Evolutionary conservation across 2,329 filamentous ascomycete species (phyloP).

Genomic region (Cladosporium halotolerans): DNA sequence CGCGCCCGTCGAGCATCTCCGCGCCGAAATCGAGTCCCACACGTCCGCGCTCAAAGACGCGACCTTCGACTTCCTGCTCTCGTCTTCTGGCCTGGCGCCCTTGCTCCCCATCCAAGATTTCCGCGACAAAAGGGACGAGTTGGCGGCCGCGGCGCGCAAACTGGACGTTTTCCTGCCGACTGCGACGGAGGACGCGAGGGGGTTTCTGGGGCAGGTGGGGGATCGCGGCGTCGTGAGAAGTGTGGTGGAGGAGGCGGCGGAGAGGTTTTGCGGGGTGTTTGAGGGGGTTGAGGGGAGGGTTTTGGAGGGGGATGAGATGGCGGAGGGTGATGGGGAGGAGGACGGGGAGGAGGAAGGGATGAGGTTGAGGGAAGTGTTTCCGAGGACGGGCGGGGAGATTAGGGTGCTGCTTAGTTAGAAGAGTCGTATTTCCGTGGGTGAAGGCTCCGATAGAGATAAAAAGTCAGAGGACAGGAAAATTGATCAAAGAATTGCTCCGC

Average conservation of each 20-base stretch:
- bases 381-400: slow-evolving; percentile 59
- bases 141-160: slow-evolving; percentile 65
- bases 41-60: slow-evolving; percentile 49
- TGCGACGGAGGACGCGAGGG: slow-evolving; percentile 84
- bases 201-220: slow-evolving; percentile 68
- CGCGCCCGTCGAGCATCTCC: slow-evolving; percentile 35
- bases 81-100: slow-evolving; percentile 62
- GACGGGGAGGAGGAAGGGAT: slow-evolving; percentile 30
- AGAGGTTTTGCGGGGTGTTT: slow-evolving; percentile 80
- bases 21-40: slow-evolving; percentile 23
- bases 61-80: slow-evolving; percentile 61
- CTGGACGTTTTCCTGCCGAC: slow-evolving; percentile 90
- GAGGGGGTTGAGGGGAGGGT: slow-evolving; percentile 60
- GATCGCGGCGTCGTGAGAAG: slow-evolving; percentile 65
- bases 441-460: too few relatives aligned
- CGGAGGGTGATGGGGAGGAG: slow-evolving; percentile 31
- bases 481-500: too few relatives aligned
- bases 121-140: slow-evolving; percentile 22
- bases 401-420: slow-evolving; percentile 54
- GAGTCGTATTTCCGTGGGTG: too few relatives aligned
- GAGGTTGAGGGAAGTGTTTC: slow-evolving; percentile 52
- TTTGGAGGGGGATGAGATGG: slow-evolving; percentile 50
- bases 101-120: slow-evolving; percentile 31
- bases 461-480: too few relatives aligned
- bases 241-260: slow-evolving; percentile 76